Conservation (phyloP, 164 flowering plant species). For the Piper longum region DNA sequence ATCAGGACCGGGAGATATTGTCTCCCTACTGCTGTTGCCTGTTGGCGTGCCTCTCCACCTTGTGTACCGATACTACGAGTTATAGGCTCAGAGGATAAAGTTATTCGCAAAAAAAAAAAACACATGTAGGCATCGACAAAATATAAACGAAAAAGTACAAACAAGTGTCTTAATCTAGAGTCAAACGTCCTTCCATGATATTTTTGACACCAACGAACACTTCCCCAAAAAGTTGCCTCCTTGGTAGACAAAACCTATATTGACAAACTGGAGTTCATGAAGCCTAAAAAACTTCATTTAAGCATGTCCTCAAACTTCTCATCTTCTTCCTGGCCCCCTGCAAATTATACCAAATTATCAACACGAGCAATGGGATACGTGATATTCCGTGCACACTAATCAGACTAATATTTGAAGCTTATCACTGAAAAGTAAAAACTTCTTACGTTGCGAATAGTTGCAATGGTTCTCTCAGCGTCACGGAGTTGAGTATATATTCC, state of each 20-base stretch:
- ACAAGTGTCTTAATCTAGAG: too few species aligned
- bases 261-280: slow-evolving; percentile 12
- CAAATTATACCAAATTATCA: slow-evolving; percentile 1
- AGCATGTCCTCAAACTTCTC: slow-evolving; percentile 33
- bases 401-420: neutral
- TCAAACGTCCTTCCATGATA: too few species aligned
- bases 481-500: slow-evolving; percentile 33
- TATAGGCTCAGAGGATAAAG: too few species aligned
- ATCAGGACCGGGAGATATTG: too few species aligned
- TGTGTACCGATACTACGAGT: too few species aligned
- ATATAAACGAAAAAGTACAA: too few species aligned
- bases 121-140: too few species aligned
- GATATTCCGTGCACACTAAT: neutral
- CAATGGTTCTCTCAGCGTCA: slow-evolving; percentile 48
- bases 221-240: too few species aligned
- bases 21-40: too few species aligned
- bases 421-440: neutral
- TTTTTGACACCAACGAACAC: too few species aligned
- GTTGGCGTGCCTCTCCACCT: too few species aligned
- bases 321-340: slow-evolving; percentile 45
- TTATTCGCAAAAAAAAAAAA: too few species aligned
- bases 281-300: slow-evolving; percentile 17
- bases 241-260: neutral
- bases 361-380: neutral
- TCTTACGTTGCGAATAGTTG: slow-evolving; percentile 48